Conservation (phyloP, 164 flowering plant species). For the Platanus orientalis region DNA sequence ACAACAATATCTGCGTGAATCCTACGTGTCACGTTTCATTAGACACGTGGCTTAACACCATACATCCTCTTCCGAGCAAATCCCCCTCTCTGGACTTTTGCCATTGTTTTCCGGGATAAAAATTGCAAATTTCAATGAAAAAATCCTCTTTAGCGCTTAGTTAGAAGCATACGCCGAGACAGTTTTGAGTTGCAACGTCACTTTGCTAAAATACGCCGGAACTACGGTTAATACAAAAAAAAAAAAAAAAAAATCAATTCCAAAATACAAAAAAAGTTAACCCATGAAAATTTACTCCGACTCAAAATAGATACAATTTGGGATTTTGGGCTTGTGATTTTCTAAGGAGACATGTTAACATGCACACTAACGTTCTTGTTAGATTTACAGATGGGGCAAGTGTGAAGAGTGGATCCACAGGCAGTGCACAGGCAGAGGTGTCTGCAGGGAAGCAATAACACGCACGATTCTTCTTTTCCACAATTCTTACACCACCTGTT, state of each 20-base stretch:
- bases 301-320: background rate
- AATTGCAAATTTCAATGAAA: too few relatives aligned
- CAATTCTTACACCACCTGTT: slow-evolving; percentile 30
- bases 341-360: slow-evolving; percentile 31
- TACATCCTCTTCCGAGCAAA: background rate
- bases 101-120: too few relatives aligned
- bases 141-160: too few relatives aligned
- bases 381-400: slow-evolving; percentile 60
- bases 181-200: too few relatives aligned
- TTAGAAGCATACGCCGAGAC: too few relatives aligned
- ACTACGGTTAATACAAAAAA: background rate
- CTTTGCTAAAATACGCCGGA: slow-evolving; percentile 1
- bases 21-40: slow-evolving; percentile 22
- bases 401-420: slow-evolving; percentile 41
- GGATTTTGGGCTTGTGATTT: background rate
- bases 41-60: background rate
- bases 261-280: background rate
- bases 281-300: background rate
- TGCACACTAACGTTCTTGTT: slow-evolving; percentile 42
- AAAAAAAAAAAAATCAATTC: background rate
- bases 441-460: slow-evolving; percentile 62
- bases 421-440: slow-evolving; percentile 53
- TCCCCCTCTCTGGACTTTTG: background rate
- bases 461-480: slow-evolving; percentile 38
- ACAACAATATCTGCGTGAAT: slow-evolving; percentile 50